Conservation (phyloP, 768 basidiomycete genomes). For the Mrakia gelida region DNA sequence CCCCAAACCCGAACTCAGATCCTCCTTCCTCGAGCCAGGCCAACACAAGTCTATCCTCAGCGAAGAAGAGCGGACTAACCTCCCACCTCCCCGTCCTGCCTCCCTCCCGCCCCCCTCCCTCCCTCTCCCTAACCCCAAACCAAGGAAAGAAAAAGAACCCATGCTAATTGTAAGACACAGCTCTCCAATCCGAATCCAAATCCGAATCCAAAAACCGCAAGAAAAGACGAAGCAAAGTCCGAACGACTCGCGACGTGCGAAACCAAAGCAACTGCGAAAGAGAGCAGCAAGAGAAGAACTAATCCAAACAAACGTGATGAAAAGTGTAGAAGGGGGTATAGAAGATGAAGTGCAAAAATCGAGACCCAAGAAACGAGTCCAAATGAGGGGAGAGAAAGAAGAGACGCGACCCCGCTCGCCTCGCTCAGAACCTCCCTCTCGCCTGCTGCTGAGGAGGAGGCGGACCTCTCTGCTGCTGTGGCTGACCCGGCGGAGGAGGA, state of each 20-base stretch:
- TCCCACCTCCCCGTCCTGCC: no score
- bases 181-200: neutral
- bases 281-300: neutral
- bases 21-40: no score
- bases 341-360: neutral
- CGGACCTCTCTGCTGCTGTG: neutral
- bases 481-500: neutral
- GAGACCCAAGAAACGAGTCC: neutral
- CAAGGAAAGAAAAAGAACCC: neutral
- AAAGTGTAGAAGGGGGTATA: neutral
- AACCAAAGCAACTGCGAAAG: neutral
- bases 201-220: neutral
- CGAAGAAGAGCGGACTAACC: no score
- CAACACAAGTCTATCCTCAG: no score
- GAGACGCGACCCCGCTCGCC: no score
- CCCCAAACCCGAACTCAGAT: no score
- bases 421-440: slow-evolving; percentile 17
- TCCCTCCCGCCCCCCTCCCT: neutral
- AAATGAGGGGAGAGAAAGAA: no score
- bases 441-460: slow-evolving; percentile 16
- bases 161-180: neutral
- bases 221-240: neutral
- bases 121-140: neutral
- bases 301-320: neutral
- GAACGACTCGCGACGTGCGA: neutral